Conservation (phyloP, 768 basidiomycete species). For the Suillus hirtellus region DNA sequence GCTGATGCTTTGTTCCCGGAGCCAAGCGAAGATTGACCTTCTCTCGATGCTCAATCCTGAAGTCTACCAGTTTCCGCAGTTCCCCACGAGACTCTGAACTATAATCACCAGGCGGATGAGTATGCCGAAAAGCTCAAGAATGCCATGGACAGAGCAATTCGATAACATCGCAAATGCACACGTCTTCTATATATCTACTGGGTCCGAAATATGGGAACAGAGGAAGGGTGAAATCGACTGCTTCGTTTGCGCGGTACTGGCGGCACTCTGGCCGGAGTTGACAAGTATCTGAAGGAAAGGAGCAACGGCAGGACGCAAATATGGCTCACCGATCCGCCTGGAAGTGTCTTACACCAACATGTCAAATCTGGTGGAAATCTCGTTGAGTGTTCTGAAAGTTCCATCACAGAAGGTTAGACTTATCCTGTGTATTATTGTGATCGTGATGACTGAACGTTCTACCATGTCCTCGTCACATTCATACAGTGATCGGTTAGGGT, state of each 20-base stretch:
- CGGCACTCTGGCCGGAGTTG: conserved; percentile 92
- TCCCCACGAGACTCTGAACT: conserved; percentile 90
- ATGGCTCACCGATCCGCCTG: conserved; percentile 97
- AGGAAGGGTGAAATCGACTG: conserved; percentile 75
- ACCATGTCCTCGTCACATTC: background rate
- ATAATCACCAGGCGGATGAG: conserved; percentile 95
- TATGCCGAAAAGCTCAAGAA: conserved; percentile 74
- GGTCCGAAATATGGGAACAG: conserved; percentile 96
- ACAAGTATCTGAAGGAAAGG: conserved; percentile 81
- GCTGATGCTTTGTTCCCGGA: conserved; percentile 43
- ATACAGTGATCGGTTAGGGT: conserved; percentile 91
- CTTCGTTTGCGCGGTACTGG: conserved; percentile 97
- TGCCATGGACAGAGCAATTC: conserved; percentile 97
- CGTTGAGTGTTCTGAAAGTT: conserved; percentile 75
- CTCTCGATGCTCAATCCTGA: conserved; percentile 97
- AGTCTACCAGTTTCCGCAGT: conserved; percentile 96
- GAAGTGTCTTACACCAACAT: conserved; percentile 86
- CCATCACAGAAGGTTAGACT: conserved; percentile 81
- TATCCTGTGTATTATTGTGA: background rate
- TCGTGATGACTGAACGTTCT: conserved; percentile 1
- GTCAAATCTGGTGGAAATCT: conserved; percentile 78
- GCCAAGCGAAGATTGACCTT: conserved; percentile 97
- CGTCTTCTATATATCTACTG: conserved; percentile 89
- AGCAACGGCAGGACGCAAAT: conserved; percentile 68
- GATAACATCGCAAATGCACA: conserved; percentile 91